Evolutionary conservation across 2,329 filamentous ascomycete genomes (phyloP).

Genomic region (Pseudonectria foliicola): DNA sequence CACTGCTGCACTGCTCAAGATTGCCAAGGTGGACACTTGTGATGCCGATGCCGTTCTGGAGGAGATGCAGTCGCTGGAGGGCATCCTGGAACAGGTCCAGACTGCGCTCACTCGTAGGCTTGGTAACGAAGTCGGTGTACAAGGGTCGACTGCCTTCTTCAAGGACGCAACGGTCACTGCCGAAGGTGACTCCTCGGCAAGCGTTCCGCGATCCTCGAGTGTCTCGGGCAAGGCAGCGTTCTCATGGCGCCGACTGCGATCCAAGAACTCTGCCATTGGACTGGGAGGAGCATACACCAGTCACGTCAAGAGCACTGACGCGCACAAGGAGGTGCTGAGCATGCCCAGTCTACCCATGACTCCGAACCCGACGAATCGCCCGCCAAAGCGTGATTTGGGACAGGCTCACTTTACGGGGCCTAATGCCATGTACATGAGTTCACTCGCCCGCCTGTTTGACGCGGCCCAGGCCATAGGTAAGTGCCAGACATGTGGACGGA

Average conservation of each 20-base stretch:
- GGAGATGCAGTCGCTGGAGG: conserved; percentile 87
- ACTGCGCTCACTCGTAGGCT: conserved; percentile 70
- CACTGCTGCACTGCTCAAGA: conserved; percentile 78
- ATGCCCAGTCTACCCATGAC: conserved; percentile 76
- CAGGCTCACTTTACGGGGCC: conserved; percentile 71
- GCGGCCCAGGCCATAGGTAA: conserved; percentile 87
- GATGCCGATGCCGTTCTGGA: conserved; percentile 89
- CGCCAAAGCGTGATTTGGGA: conserved; percentile 63
- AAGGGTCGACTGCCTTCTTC: conserved; percentile 66
- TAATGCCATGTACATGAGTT: conserved; percentile 84
- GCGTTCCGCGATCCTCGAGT: conserved; percentile 49
- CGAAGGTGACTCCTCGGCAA: conserved; percentile 37
- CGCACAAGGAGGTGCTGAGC: conserved; percentile 35
- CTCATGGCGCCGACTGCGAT: conserved; percentile 83
- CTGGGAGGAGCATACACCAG: conserved; percentile 42
- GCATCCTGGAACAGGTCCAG: conserved; percentile 80
- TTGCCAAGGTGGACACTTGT: conserved; percentile 75
- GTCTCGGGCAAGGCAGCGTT: conserved; percentile 66
- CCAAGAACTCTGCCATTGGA: conserved; percentile 73
- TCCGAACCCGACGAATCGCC: conserved; percentile 53
- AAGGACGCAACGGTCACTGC: conserved; percentile 53
- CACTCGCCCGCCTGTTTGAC: conserved; percentile 85
- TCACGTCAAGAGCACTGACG: conserved; percentile 17
- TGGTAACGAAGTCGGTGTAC: conserved; percentile 85
- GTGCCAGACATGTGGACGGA: conserved; percentile 18